A percentile compares a stretch with the other conserved stretches of the same genome.
phyloP scores from a whole-genome alignment of 2,329 filamentous ascomycete species.

The Sporothrix dimorphospora region DNA sequence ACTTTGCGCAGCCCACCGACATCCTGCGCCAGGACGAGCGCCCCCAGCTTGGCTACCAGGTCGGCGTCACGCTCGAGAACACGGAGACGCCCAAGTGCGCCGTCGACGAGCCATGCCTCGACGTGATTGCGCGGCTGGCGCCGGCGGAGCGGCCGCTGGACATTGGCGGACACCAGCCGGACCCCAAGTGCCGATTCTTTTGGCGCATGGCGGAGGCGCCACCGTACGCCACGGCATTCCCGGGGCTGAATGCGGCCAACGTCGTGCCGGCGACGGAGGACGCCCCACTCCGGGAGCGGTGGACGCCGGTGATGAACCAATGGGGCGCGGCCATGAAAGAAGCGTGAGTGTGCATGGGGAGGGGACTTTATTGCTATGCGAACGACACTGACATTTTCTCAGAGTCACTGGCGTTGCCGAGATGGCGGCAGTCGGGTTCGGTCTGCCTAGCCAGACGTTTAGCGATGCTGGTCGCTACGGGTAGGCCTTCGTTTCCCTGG shows the following conservation, averaged over 20 bases:
- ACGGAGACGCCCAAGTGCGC: slow-evolving; percentile 67
- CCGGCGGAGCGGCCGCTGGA: slow-evolving; percentile 61
- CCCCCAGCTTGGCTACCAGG: slow-evolving; percentile 62
- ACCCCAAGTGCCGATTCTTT: slow-evolving; percentile 67
- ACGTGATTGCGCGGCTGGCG: slow-evolving; percentile 58
- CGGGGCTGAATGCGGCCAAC: slow-evolving; percentile 58
- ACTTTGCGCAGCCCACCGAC: slow-evolving; percentile 59
- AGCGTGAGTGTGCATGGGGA: slow-evolving; percentile 48
- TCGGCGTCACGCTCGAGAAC: slow-evolving; percentile 65
- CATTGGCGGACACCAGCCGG: slow-evolving; percentile 58
- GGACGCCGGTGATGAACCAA: slow-evolving; percentile 58
- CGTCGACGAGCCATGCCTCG: slow-evolving; percentile 62
- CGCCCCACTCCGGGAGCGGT: slow-evolving; percentile 52
- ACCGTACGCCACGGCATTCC: slow-evolving; percentile 59
- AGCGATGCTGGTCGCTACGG: slow-evolving; percentile 59
- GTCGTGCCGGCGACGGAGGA: slow-evolving; percentile 52
- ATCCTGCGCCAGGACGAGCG: slow-evolving; percentile 56
- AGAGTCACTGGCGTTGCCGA: slow-evolving; percentile 58
- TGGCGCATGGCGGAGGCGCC: slow-evolving; percentile 61
- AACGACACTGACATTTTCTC: background rate
- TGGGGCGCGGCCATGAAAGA: slow-evolving; percentile 65
- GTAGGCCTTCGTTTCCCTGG: slow-evolving; percentile 40
- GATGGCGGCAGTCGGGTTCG: slow-evolving; percentile 62
- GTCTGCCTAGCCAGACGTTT: slow-evolving; percentile 56
- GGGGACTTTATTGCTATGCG: background rate